phyloP scores from a whole-genome alignment of 2,329 filamentous ascomycete species.

The Trichophyton rubrum region DNA sequence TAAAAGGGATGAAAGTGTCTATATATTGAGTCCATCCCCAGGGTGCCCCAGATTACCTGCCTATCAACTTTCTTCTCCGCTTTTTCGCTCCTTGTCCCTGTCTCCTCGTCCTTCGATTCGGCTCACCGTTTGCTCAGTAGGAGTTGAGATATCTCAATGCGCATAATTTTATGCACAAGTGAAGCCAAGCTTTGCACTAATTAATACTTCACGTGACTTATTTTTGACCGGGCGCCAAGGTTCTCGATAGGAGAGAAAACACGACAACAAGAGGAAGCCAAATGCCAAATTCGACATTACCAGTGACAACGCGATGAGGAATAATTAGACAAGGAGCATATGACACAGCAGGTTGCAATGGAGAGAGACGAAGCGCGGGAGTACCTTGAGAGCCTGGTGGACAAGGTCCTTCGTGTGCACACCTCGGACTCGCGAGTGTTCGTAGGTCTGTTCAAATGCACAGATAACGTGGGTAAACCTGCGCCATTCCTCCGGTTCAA shows the following conservation, averaged over 20 bases:
- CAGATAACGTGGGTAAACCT: slow-evolving; percentile 61
- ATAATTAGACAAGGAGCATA: not conserved
- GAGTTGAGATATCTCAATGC: too few relatives aligned
- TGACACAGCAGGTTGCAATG: slow-evolving; percentile 18
- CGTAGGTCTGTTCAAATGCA: slow-evolving; percentile 84
- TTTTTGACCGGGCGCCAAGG: too few relatives aligned
- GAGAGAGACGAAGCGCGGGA: slow-evolving; percentile 25
- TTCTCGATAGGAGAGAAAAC: not conserved
- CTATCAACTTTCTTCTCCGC: not conserved
- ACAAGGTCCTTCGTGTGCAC: slow-evolving; percentile 65
- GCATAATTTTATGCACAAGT: too few relatives aligned
- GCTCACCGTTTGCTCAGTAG: too few relatives aligned
- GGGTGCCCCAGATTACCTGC: not conserved
- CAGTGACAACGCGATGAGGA: not conserved
- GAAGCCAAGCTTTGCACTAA: too few relatives aligned
- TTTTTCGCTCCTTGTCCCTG: not conserved
- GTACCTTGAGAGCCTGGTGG: slow-evolving; percentile 50
- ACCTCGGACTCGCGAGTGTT: slow-evolving; percentile 80
- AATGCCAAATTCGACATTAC: not conserved
- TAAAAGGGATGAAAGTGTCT: not conserved
- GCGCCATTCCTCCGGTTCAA: not conserved
- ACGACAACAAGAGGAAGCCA: not conserved
- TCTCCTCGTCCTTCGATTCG: not conserved
- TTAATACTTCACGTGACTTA: too few relatives aligned
- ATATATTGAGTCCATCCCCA: not conserved